Evolutionary conservation across 169 alveolate species (phyloP), one percentile per base, ranked within the genome.

Genomic region (Amoebophrya sp.): DNA sequence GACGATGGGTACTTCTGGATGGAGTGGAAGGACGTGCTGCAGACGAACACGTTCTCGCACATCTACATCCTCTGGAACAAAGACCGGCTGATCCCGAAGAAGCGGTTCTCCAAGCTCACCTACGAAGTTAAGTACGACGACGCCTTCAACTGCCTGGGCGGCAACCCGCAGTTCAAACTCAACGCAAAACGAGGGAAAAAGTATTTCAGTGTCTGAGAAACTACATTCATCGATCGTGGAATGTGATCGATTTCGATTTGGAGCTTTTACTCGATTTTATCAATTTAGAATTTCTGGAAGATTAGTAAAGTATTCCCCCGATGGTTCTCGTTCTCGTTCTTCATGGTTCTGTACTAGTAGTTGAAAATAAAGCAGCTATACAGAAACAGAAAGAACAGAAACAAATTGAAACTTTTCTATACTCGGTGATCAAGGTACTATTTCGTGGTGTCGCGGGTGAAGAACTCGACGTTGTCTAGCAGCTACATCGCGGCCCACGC

Each of bases 401-500:
- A n/a, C n/a, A n/a, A n/a, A n/a, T n/a, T n/a, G n/a, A n/a, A n/a
- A n/a, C n/a, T n/a, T n/a, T n/a, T n/a, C n/a, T n/a, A n/a, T n/a
- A n/a, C n/a, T n/a, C n/a, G n/a, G n/a, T n/a, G n/a, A n/a, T n/a
- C n/a, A n/a, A 16, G 78, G 34, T 58, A 58, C 78, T 58, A 58
- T 16, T 58, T 58, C 78, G 78, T 58, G 78, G 78, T 58, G 7
- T 58, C 78, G 78, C 78, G 78, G 7, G 78, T 58, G 78, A 58
- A 58, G 34, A 58, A 58, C 23, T 7, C 78, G 38, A 58, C 78
- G 29, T n/a, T 58, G 2, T 58, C 78, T 16, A 58, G 34, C 23
- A 58, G 78, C 78, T 58, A 58, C 78, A 58, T 58, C 34, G 78
- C 78, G 34, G 78, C 78, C 39, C 78, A 58, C 78, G 78, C 78